A percentile compares a stretch with the other conserved stretches of the same genome.
phyloP scores from a whole-genome alignment of 352 stramenopile genomes.

The Blastocystis sp. region DNA sequence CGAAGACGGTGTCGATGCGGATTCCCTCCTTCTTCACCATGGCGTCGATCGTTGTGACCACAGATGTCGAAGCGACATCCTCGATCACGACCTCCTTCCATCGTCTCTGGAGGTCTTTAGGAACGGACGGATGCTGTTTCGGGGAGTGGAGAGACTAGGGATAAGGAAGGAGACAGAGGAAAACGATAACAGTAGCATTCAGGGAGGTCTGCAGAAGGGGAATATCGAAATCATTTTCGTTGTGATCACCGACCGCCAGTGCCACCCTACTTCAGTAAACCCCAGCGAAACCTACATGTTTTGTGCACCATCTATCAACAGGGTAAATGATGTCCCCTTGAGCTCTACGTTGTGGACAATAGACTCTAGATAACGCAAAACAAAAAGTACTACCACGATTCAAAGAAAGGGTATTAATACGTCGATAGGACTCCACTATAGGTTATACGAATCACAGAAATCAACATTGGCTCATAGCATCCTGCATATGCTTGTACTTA shows the following conservation, averaged over 20 bases:
- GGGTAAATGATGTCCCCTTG: background rate
- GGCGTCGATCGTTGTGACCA: background rate
- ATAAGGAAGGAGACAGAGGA: background rate
- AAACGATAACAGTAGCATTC: background rate
- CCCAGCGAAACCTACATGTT: background rate
- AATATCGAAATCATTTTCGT: constrained; percentile 28
- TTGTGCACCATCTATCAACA: background rate
- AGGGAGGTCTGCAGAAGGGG: background rate
- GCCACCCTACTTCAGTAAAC: background rate
- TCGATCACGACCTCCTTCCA: background rate
- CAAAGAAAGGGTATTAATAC: background rate
- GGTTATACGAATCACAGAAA: background rate
- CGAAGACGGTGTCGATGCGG: constrained; percentile 4
- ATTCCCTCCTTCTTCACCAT: background rate
- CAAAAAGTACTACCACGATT: background rate
- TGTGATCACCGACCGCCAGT: background rate
- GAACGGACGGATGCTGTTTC: background rate
- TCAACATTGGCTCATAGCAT: background rate
- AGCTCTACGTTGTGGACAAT: background rate
- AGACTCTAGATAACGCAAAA: background rate
- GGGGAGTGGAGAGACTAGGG: background rate
- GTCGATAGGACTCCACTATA: background rate
- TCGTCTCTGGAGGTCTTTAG: background rate
- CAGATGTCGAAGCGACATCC: background rate
- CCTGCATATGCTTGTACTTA: constrained; percentile 4